Evolutionary conservation across 1,284 basidiomycete species (phyloP), one percentile per base, ranked within the genome.

Genomic region (Ceratorhiza oryzae-sativae): DNA sequence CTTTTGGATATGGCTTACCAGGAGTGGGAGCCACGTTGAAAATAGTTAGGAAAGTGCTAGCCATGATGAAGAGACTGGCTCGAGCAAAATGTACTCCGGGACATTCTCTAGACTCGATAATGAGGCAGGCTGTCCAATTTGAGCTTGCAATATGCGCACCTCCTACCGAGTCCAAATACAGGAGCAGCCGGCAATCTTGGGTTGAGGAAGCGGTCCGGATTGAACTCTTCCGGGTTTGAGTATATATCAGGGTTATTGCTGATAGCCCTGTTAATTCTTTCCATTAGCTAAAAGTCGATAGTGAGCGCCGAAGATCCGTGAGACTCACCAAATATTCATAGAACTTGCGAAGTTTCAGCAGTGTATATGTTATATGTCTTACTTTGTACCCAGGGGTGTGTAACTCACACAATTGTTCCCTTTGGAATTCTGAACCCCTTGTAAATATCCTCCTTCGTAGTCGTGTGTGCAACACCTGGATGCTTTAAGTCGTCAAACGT

Each of bases 201-300:
- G 23, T 61, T 39, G 12, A 74, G 45, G 61, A 74, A 75, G 10
- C 75, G 73, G 25, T 72, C 73, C 10, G 75, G 75, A 15, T 65
- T 61, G 75, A 76, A 76, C 25, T 56, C 23, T 18, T 67, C 34
- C 8, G 75, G 72, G 39, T 75, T 46, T 12, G 58, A 49, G 60
- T 73, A 75, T 8, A 59, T 41, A 6, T 45, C 48, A 41, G 72
- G 49, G 45, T 75, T 41, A 25, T 68, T 70, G n/a, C 41, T 42
- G 48, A 74, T 75, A 18, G 56, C 55, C 71, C 74, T 73, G 42
- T 18, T 39, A 10, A 18, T 12, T 18, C 6, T 4, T 45, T n/a
- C n/a, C n/a, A n/a, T n/a, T n/a, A n/a, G n/a, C n/a, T n/a, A n/a
- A n/a, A n/a, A n/a, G n/a, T n/a, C n/a, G n/a, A n/a, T n/a, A n/a